phyloP scores from a whole-genome alignment of 257 asterid species.

The Scutellaria minor region DNA sequence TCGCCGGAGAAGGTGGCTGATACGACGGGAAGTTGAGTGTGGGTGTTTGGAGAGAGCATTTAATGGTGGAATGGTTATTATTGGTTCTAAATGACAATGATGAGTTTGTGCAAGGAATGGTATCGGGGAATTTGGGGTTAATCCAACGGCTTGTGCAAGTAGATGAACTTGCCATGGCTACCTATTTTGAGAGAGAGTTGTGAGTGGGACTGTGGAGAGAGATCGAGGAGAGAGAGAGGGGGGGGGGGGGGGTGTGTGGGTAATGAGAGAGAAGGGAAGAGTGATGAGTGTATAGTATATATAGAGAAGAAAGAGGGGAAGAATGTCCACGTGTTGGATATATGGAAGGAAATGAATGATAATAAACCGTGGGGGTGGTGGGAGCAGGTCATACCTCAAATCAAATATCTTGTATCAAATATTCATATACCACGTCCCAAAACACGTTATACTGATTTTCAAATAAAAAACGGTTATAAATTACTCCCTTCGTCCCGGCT shows the following conservation, averaged over 20 bases:
- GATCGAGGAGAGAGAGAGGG: background rate
- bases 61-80: conserved; percentile 21
- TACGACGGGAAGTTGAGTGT: conserved; percentile 48
- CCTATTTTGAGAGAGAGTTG: conserved; percentile 40
- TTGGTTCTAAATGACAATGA: conserved; percentile 24
- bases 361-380: conserved; percentile 29
- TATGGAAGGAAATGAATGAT: conserved; percentile 33
- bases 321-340: conserved; percentile 68
- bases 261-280: conserved; percentile 36
- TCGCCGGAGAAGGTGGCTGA: conserved; percentile 38
- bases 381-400: conserved; percentile 37
- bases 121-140: conserved; percentile 36
- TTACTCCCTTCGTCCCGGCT: no score
- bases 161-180: conserved; percentile 54
- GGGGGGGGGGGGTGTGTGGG: no score
- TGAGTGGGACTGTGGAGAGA: background rate
- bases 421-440: no score
- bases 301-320: conserved; percentile 38
- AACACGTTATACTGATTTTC: no score
- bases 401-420: no score
- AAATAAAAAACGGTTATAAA: no score
- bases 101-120: conserved; percentile 29
- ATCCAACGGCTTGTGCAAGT: conserved; percentile 44
- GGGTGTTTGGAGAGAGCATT: conserved; percentile 62
- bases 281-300: conserved; percentile 51